Conservation (phyloP, 257 asterid species). For the Thymus mandschuricus region DNA sequence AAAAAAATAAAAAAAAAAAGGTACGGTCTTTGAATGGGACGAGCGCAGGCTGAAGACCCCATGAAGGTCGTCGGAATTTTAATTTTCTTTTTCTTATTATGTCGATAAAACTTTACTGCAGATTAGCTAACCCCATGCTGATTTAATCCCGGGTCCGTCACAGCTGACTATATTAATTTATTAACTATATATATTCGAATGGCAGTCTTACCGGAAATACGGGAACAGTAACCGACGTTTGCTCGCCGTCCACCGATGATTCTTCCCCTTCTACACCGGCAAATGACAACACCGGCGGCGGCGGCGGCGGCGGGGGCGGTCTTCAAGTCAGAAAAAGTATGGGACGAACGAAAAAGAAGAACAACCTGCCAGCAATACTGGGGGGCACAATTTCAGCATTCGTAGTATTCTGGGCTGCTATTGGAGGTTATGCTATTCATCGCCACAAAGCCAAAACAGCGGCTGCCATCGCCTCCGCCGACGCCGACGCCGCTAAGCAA, state of each 20-base stretch:
- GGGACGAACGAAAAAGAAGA: constrained; percentile 34
- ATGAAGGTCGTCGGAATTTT: too few species aligned
- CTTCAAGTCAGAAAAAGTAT: neutral
- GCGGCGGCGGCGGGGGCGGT: neutral
- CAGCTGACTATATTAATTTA: too few species aligned
- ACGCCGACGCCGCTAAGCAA: constrained; percentile 2
- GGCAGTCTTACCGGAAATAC: constrained; percentile 24
- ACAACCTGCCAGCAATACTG: constrained; percentile 22
- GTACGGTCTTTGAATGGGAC: too few species aligned
- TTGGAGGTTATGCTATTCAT: constrained; percentile 34
- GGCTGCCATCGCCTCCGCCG: constrained; percentile 39
- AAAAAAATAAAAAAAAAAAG: too few species aligned
- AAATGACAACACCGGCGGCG: neutral
- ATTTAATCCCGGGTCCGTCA: too few species aligned
- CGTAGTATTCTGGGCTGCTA: constrained; percentile 29
- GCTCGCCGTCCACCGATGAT: neutral
- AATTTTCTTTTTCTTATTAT: too few species aligned
- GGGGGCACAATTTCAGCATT: constrained; percentile 29
- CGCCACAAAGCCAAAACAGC: constrained; percentile 41
- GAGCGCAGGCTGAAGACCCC: too few species aligned
- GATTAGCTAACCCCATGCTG: too few species aligned
- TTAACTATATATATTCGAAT: neutral
- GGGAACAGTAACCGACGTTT: neutral
- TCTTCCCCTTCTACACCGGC: constrained; percentile 8
- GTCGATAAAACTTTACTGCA: too few species aligned